Conservation (phyloP, 495 filamentous ascomycete species). For the Aspergillus taichungensis region DNA sequence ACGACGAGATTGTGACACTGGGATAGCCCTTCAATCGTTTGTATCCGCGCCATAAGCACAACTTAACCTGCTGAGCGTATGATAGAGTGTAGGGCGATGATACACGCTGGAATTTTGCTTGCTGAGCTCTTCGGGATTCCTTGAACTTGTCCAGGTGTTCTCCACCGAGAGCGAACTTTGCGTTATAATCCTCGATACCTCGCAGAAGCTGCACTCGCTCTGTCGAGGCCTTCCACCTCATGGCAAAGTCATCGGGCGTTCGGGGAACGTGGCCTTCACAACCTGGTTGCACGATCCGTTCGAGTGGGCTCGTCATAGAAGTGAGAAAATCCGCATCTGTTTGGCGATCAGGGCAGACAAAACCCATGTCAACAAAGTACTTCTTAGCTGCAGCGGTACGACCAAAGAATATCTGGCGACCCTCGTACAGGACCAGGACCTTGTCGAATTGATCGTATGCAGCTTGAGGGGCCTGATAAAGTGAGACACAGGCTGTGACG, state of each 20-base stretch:
- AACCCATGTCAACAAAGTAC: constrained; percentile 49
- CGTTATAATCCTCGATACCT: constrained; percentile 39
- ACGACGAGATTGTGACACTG: constrained; percentile 51
- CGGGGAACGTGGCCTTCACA: constrained; percentile 53
- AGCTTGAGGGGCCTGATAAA: constrained; percentile 70
- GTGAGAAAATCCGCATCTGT: constrained; percentile 63
- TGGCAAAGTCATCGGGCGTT: constrained; percentile 56
- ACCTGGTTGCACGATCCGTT: constrained; percentile 47
- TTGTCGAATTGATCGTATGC: constrained; percentile 58
- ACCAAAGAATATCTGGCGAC: constrained; percentile 53
- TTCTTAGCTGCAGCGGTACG: constrained; percentile 40
- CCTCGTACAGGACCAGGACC: constrained; percentile 46
- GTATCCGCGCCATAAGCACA: constrained; percentile 34
- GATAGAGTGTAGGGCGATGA: constrained; percentile 29
- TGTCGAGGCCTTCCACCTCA: constrained; percentile 40
- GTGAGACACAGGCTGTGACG: constrained; percentile 59
- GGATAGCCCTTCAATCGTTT: constrained; percentile 53
- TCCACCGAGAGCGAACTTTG: constrained; percentile 12
- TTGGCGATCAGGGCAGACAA: constrained; percentile 43
- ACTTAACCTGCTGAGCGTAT: constrained; percentile 23
- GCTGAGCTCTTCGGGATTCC: constrained; percentile 10
- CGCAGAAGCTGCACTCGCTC: constrained; percentile 31
- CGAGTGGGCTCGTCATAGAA: constrained; percentile 51
- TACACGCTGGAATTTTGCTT: constrained; percentile 15
- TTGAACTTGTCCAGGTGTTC: constrained; percentile 9